Evolutionary conservation across 768 basidiomycete species (phyloP), one percentile per base, ranked within the genome.

Genomic region (Rhizopogon vulgaris): DNA sequence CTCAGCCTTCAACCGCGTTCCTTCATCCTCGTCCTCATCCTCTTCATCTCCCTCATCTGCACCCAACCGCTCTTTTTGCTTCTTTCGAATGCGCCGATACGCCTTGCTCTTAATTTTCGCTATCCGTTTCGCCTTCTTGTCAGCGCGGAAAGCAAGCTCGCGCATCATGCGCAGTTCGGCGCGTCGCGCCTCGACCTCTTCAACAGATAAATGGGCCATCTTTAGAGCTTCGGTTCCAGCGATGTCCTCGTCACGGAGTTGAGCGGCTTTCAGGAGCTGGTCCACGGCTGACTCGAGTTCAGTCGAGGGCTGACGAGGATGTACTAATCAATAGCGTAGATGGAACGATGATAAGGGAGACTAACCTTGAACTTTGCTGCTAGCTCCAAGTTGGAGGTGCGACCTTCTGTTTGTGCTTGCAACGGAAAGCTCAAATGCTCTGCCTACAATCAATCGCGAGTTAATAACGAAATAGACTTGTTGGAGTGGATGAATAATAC

Each of bases 41-140:
- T 73, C 82, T 32, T 78, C 79, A 7, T 72, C 73, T 38, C 78
- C 83, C 55, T 73, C 69, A 40, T 69, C 66, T 60, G 65, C 64
- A 67, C 73, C 71, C 14, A 85, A 69, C 55, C 81, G 82, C 52
- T 84, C 87, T 41, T 78, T 78, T 61, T 87, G 81, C 63, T 88
- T 93, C 65, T 90, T 79, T 62, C 84, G 84, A 42, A 97, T 75
- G 57, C 87, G 85, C 27, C 94, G 78, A 65, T 93, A 98, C 2
- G 90, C 83, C 71, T 93, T 95, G 66, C 87, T 91, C 74, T 98
- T 98, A 71, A 99, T 99, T 72, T 94, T 97, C 18, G 86, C 82
- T 15, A 95, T 76, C 15, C 94, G 82, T 63, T 88, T 88, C 15
- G 93, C 90, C 66, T 95, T 94, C 34, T 81, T 73, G 59, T 97